Evolutionary conservation across 2,329 filamentous ascomycete genomes (phyloP), one percentile per base, ranked within the genome.

Genomic region (Pseudogymnoascus sp.): DNA sequence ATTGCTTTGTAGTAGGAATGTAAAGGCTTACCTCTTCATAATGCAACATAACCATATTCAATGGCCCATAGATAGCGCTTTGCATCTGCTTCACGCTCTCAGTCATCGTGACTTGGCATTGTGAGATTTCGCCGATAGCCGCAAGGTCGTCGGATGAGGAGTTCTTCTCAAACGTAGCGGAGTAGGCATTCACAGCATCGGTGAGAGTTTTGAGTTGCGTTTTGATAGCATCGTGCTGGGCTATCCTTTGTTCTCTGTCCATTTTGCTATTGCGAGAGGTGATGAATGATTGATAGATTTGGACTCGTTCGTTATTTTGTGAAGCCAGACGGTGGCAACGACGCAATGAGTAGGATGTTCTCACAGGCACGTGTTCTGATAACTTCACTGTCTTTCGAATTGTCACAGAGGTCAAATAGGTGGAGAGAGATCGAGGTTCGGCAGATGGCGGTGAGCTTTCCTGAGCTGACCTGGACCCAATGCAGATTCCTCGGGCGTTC

Each of bases 41-140:
- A 61, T 69, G 64, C 12, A 45, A 55, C 23, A 63, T 65, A 8
- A 68, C 62, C 62, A 66, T 68, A 45, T 68, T 64, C 18, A 69
- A 28, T 14, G 66, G 67, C 3, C 67, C 67, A 43, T 66, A 63
- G 23, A 69, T 63, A 11, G 67, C 62, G 25, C 61, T 62, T 38
- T 64, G 59, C 35, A 69, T 61, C 49, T 66, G 61, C n/a, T 66
- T 63, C 28, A 65, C 61, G 14, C 63, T 65, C 28, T 63, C 45
- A 7, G 62, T 23, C 52, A 68, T 52, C 4, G 45, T 9, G 45
- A 52, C 45, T 16, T 52, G 45, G 8, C 45, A 52, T 52, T 25
- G 11, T 21, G 16, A 21, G 40, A 45, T 28, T 38, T 61, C n/a
- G 38, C 25, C 25, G 60, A 62, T 37, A 21, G 58, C 31, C 23